These are phyloP conservation scores for Anacardium occidentale DNA, from an alignment of 345 rosid species.

Conservation along the genomic window DNA sequence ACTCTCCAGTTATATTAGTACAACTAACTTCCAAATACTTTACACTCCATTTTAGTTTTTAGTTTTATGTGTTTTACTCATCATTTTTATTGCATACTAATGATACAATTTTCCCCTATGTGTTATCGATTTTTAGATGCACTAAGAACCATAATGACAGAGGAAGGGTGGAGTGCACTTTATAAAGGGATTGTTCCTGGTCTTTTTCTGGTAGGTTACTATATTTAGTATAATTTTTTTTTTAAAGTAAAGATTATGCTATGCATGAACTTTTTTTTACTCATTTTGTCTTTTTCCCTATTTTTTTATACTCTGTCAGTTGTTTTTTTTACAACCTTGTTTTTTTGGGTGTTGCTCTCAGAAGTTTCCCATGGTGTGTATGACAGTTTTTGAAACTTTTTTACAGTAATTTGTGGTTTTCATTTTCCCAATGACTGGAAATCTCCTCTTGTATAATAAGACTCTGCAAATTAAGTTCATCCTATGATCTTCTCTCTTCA, in stretches of 20 bases:
- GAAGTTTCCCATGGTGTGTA: neutral
- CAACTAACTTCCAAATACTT: neutral
- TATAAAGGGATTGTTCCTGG: slow-evolving; percentile 83
- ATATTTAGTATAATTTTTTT: neutral
- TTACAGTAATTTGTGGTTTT: neutral
- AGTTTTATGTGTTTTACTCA: neutral
- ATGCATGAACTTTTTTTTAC: neutral
- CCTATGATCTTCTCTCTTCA: neutral
- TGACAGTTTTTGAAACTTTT: neutral
- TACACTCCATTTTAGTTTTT: neutral
- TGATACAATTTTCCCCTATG: neutral
- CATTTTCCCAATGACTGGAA: neutral
- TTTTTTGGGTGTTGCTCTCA: neutral
- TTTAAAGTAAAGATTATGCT: slow-evolving; percentile 1
- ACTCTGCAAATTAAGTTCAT: neutral
- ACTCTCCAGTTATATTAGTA: neutral
- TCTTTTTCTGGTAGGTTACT: slow-evolving; percentile 67
- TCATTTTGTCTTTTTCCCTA: neutral
- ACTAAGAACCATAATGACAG: slow-evolving; percentile 76
- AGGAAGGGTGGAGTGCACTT: slow-evolving; percentile 89
- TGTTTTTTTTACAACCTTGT: neutral
- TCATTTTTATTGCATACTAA: slow-evolving; percentile 4
- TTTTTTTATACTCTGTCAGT: neutral
- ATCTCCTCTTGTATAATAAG: neutral
- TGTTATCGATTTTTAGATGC: slow-evolving; percentile 55